Percentiles rank a stretch among this genome's conserved stretches.
Conservation (phyloP, 2,329 filamentous ascomycete species). For the Epichloe elymi region DNA sequence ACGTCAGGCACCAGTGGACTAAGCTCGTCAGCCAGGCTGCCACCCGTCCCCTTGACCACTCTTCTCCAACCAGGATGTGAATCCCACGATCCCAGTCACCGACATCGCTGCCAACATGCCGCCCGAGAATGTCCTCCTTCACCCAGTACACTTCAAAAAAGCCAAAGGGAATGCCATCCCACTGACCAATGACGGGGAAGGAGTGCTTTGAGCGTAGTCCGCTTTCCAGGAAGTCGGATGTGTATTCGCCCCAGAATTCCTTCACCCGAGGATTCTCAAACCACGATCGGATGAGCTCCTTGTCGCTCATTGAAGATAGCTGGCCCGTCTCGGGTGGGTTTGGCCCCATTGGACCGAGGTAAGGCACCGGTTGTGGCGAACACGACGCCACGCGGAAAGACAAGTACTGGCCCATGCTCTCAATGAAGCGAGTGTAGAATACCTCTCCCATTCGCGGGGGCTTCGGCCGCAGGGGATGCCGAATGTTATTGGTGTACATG, state of each 20-base stretch:
- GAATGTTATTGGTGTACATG: slow-evolving; percentile 60
- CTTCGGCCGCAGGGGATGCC: slow-evolving; percentile 79
- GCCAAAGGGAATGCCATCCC: slow-evolving; percentile 90
- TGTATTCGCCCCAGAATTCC: slow-evolving; percentile 66
- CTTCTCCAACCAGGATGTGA: slow-evolving; percentile 80
- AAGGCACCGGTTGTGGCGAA: slow-evolving; percentile 47
- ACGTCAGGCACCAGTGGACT: slow-evolving; percentile 72
- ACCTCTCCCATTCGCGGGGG: slow-evolving; percentile 81
- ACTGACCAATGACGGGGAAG: slow-evolving; percentile 84
- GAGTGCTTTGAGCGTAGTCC: slow-evolving; percentile 58
- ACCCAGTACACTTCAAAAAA: slow-evolving; percentile 99
- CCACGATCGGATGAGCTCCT: slow-evolving; percentile 64
- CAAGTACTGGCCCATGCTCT: slow-evolving; percentile 69
- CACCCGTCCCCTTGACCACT: slow-evolving; percentile 79
- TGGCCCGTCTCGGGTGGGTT: slow-evolving; percentile 26
- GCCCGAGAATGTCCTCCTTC: slow-evolving; percentile 73
- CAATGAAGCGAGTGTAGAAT: slow-evolving; percentile 81
- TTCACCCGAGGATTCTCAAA: slow-evolving; percentile 75
- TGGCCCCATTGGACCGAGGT: slow-evolving; percentile 44
- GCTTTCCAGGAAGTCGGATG: slow-evolving; percentile 52
- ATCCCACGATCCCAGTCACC: slow-evolving; percentile 79
- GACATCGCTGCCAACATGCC: slow-evolving; percentile 49
- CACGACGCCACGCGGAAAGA: slow-evolving; percentile 76
- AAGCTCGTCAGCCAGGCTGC: slow-evolving; percentile 71
- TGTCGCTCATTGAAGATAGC: slow-evolving; percentile 36